Evolutionary conservation across 768 basidiomycete genomes (phyloP), one percentile per base, ranked within the genome.

Genomic region (Suillus bovinus): DNA sequence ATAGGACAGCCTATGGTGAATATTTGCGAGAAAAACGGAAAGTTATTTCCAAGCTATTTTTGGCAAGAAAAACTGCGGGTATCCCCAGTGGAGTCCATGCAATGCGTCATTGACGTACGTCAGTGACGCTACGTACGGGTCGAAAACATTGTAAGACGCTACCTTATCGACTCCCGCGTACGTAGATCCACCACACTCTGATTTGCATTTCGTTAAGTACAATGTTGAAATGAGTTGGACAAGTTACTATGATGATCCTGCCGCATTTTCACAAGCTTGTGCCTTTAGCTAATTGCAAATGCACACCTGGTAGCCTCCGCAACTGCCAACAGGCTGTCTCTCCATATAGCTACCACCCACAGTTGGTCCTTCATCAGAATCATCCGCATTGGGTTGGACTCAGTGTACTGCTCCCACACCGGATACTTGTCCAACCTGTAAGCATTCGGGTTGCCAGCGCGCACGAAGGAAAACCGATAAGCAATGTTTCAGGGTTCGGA

Each of bases 401-500:
- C 56, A 2, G 66, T 74, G 64, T 81, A 86, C 42, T 52, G 63
- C 36, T 78, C 64, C 86, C 88, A 87, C 20, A 58, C 65, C 0
- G 85, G 86, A 1, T 86, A 84, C 38, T 79, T 74, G 0, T 76
- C 64, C 2, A 86, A 78, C 68, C 83, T 86, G 74, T 78, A 76
- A 7, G 80, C 80, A 71, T 86, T 88, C 0, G 85, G 86, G 68
- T 86, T 71, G 2, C 79, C 79, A 1, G 81, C 69, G 46, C 85
- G 84, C 24, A 87, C 85, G 64, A 88, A 87, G 3, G 85, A 88
- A 7, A 88, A 72, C 85, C 86, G 87, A 69, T 88, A 87, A 8
- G 83, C 86, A 47, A 86, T 85, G 34, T n/a, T n/a, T n/a, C n/a
- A n/a, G n/a, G 86, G 74, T 69, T 88, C 88, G 39, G 78, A 71